Base-by-base conservation (phyloP, 2,329 filamentous ascomycete genomes). In the Canariomyces notabilis region DNA sequence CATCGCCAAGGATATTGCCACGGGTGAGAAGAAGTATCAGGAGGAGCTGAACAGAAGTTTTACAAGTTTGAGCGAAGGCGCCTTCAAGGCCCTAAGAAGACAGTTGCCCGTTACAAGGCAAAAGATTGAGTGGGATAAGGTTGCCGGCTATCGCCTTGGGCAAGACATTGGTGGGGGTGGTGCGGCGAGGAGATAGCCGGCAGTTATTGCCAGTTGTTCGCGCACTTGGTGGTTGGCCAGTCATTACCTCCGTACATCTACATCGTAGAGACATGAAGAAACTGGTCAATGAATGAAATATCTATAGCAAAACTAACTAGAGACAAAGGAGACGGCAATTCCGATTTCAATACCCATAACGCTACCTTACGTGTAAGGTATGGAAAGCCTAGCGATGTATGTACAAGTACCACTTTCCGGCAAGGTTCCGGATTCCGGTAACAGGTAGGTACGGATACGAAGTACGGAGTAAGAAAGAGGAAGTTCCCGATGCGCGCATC, bases 71-170 rank as follows among this genome's bases (percentile, higher is more conserved):
- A 93, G 89, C 61, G 93, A 98, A 71, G 91, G 90, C 8, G 88
- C 89, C 1, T 98, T 98, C 72, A 98, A 97, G 79, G 82, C 83
- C 2, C 69, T 98, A 65, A 81, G 93, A 62, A 81, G 93, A 68
- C 93, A 97, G 70, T 72, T 98, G 64, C 93, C 93, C 1, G 89
- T 98, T 50, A 98, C 93, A 52, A 83, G 93, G 63, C 93, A 98
- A 74, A 96, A 96, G 78, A 91, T 98, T 58, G 93, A 98, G 70
- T 98, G 93, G 93, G 91, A 98, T 68, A 96, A 95, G 75, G 88
- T 98, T 56, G 85, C 88, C 37, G 89, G 89, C 57, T 98, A 98
- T 72, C 77, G 89, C 50, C 73, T 95, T 57, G 86, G 87, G 20
- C 85, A 89, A 67, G 85, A 88, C 62, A 87, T 89, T 65, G 82